Base-by-base conservation (phyloP, 495 filamentous ascomycete species). In the Penicillium coffeae region DNA sequence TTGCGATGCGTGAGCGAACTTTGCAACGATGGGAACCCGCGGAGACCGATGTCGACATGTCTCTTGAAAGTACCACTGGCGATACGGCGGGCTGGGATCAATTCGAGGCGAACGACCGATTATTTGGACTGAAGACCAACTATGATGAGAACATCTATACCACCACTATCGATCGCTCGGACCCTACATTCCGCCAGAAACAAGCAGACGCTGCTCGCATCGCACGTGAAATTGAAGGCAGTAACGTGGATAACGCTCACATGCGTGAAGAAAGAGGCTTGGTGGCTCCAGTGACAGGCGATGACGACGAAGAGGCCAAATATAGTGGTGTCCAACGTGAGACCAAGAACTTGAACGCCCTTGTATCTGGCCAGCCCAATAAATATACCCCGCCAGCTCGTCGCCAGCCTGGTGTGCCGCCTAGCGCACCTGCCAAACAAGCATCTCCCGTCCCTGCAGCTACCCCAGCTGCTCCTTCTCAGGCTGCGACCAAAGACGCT, bases 111-210 rank as follows among this genome's bases (percentile, higher is more conserved):
- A 97, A 98, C 55, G 86, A 94, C 64, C 78, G 82, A 27, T 82
- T 88, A 3, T 97, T 95, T 61, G 93, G 93, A 8, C 67, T 92
- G 30, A 88, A 81, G 68, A 89, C 82, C 14, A 86, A 86, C 54
- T 97, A 96, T 62, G 85, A 96, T 55, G 94, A 97, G 65, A 89
- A 85, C 56, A 82, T 92, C 38, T 99, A 99, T 63, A 99, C 94
- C 8, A 97, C 92, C 15, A 71, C 77, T 8, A 89, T 99, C 53
- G 83, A 99, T 61, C 86, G 83, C 51, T 84, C 69, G 22, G 82
- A 92, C 62, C 90, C 93, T 1, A 68, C 80, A 20, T 96, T 93
- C 67, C 83, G 82, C 50, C 80, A 87, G 60, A 81, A 84, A 48
- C 70, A 86, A 47, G 89, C 85, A 1, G 79, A 80, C 7, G 93